Percentiles rank a stretch among this genome's conserved stretches.
These are phyloP conservation scores for Rhizophora mangle DNA, from an alignment of 345 rosid genomes.

Conservation along the genomic window DNA sequence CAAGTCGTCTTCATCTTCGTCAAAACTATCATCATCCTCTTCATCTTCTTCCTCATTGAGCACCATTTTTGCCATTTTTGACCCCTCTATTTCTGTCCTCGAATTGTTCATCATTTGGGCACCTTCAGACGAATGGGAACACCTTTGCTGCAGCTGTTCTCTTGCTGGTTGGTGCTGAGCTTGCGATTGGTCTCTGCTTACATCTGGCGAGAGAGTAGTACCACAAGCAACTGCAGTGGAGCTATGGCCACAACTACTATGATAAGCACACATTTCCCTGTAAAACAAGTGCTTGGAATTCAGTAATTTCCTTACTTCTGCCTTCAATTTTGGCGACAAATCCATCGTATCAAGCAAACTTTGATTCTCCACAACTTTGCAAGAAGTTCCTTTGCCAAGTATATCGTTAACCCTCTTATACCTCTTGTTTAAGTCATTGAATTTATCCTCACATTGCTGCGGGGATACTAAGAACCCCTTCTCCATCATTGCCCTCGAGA, in stretches of 20 bases:
- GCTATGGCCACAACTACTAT: conserved; percentile 78
- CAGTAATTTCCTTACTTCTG: conserved; percentile 73
- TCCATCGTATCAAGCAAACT: conserved; percentile 77
- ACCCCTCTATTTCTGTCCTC: conserved; percentile 32
- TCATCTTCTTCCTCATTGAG: conserved; percentile 41
- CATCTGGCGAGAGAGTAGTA: conserved; percentile 40
- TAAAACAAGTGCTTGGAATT: conserved; percentile 93
- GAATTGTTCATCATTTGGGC: conserved; percentile 20
- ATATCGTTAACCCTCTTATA: conserved; percentile 97
- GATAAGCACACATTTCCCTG: conserved; percentile 97
- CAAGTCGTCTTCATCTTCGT: conserved; percentile 27
- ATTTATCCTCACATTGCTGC: conserved; percentile 96
- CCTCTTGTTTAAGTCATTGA: conserved; percentile 94
- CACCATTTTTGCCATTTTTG: conserved; percentile 37
- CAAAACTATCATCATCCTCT: conserved; percentile 34
- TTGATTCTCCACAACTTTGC: conserved; percentile 91
- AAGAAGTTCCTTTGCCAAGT: conserved; percentile 85
- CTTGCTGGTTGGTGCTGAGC: conserved; percentile 31
- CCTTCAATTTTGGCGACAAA: conserved; percentile 66
- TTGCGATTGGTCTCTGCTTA: conserved; percentile 32
- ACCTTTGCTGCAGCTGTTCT: conserved; percentile 37
- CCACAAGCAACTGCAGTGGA: conserved; percentile 22
- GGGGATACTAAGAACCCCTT: conserved; percentile 94
- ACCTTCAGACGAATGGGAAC: conserved; percentile 52
- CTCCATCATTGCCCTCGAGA: conserved; percentile 94